These are phyloP conservation scores for Achlya hypogyna DNA, from an alignment of 352 stramenopile species.

Conservation along the genomic window DNA sequence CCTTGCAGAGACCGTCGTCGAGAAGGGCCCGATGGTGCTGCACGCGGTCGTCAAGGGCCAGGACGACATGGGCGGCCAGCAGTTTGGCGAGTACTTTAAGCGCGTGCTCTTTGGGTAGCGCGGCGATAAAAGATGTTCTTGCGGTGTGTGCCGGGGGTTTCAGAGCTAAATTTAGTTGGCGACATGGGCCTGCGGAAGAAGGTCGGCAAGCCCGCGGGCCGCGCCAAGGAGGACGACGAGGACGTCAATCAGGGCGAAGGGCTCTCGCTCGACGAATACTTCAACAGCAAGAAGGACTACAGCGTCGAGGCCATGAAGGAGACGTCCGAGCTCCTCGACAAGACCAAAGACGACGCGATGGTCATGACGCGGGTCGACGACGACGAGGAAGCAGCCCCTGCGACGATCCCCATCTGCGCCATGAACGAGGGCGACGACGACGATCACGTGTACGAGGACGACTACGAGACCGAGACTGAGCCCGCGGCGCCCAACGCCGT, in stretches of 20 bases:
- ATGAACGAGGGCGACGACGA: conserved; percentile 13
- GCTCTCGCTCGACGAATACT: conserved; percentile 18
- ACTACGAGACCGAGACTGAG: conserved; percentile 16
- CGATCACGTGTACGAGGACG: conserved; percentile 17
- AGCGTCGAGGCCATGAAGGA: conserved; percentile 18
- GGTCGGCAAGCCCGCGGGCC: too few species aligned
- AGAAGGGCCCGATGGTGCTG: conserved; percentile 54
- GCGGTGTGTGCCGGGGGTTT: not conserved
- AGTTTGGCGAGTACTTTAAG: conserved; percentile 58
- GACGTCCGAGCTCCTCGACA: conserved; percentile 18
- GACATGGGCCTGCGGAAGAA: conserved; percentile 18
- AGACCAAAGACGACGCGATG: conserved; percentile 19
- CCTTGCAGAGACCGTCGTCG: conserved; percentile 60
- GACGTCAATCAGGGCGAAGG: conserved; percentile 14
- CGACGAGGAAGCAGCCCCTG: not conserved
- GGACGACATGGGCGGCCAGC: conserved; percentile 41
- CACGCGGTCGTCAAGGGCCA: conserved; percentile 68
- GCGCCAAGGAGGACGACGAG: conserved; percentile 9
- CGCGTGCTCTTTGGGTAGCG: conserved; percentile 46
- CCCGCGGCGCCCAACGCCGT: not conserved
- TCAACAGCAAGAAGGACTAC: conserved; percentile 22
- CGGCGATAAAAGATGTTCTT: too few species aligned
- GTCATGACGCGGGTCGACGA: conserved; percentile 14
- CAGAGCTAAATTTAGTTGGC: not conserved
- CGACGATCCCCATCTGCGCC: conserved; percentile 1